Base-by-base conservation (phyloP, 345 rosid species). In the Lepidium africanum region DNA sequence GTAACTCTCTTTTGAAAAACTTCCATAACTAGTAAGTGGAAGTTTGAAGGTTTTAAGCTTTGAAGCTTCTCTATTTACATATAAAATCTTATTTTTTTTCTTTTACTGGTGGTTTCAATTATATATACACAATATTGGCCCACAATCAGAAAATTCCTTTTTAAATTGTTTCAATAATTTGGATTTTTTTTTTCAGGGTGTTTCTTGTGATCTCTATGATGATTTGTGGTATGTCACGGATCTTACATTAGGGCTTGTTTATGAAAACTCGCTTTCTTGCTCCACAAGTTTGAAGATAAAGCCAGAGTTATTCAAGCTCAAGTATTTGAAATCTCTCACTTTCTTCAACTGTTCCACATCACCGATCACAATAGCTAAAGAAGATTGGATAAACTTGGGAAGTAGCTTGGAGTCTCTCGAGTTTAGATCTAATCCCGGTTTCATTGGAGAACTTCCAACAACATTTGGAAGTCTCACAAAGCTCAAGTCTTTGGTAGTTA, bases 201-300 rank as follows among this genome's bases (percentile, higher is more conserved):
- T 90, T 27, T 82, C 97, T 53, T 92, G 98, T 82, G 98, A 90
- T 82, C 52, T 90, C 37, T 78, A 77, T 53, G 81, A 69, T 68
- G 97, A 86, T 16, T 79, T 74, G 45, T 92, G 98, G 98, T 92
- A 86, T 80, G 87, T 88, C 55, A 92, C 97, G 32, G 75, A 77
- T 41, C 72, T 92, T 45, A 80, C 81, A 78, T 66, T 92, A 60
- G 98, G 98, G 32, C 85, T 85, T 0, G 63, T 88, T 21, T 91
- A 88, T 23, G 98, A 90, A 54, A 92, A 92, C 74, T 90, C 96
- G 38, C 84, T 92, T 64, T 69, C 72, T 32, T 92, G 98, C 76
- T 57, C 57, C 40, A 30, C 75, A 35, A 77, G 81, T 73, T 82
- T 80, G 52, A 64, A 77, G 70, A 82, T 85, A 45, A 86, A 84